phyloP scores from a whole-genome alignment of 495 filamentous ascomycete species.

The Aspergillus nidulans region DNA sequence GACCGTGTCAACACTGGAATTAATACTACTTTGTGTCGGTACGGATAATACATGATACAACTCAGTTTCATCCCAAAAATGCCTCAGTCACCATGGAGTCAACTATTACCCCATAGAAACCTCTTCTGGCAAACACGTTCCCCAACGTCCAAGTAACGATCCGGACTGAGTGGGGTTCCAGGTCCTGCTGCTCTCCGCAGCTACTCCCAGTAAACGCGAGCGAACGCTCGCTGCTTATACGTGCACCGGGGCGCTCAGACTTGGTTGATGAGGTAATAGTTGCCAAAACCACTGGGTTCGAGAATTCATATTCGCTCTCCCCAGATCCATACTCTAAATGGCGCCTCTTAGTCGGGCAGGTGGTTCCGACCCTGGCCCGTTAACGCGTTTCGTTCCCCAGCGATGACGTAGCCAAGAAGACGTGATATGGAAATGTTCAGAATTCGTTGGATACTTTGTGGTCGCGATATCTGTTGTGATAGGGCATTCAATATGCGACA shows the following conservation, averaged over 20 bases:
- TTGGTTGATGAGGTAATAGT: slow-evolving; percentile 6
- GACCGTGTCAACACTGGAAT: not conserved
- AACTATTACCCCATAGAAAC: slow-evolving; percentile 21
- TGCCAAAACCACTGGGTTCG: not conserved
- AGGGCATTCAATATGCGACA: not conserved
- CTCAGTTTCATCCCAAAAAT: slow-evolving; percentile 18
- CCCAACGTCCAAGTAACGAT: slow-evolving; percentile 1
- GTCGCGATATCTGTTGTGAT: not conserved
- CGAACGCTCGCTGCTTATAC: too few relatives aligned
- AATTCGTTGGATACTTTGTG: not conserved
- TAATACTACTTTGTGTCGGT: not conserved
- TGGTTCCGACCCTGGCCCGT: not conserved
- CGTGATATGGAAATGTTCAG: not conserved
- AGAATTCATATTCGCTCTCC: slow-evolving; percentile 1
- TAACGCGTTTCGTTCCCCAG: not conserved
- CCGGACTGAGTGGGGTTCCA: slow-evolving; percentile 1
- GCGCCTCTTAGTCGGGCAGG: slow-evolving; percentile 4
- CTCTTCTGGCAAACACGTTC: not conserved
- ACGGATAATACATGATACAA: not conserved
- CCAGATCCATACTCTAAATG: not conserved
- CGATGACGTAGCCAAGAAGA: not conserved
- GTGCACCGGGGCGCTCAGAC: not conserved
- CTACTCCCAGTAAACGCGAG: too few relatives aligned
- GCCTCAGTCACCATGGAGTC: slow-evolving; percentile 14
- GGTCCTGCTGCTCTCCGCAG: too few relatives aligned